phyloP scores from a whole-genome alignment of 768 basidiomycete genomes.

The Termitomyces sp. region DNA sequence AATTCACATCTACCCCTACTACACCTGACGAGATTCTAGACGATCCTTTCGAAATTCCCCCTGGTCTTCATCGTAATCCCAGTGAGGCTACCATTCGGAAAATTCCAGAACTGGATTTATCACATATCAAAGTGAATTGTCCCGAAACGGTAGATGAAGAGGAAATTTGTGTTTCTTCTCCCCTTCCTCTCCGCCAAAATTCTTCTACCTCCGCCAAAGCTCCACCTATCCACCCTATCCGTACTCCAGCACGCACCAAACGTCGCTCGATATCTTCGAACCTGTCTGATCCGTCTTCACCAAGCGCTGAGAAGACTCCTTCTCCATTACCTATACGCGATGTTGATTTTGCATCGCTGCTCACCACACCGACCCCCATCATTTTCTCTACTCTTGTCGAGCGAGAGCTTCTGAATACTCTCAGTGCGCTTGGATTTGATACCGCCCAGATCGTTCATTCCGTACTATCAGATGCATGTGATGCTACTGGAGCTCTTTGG shows the following conservation, averaged over 20 bases:
- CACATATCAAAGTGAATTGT: slow-evolving; percentile 27
- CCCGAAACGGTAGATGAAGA: slow-evolving; percentile 54
- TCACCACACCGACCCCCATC: slow-evolving; percentile 63
- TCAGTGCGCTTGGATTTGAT: slow-evolving; percentile 82
- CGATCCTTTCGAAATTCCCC: slow-evolving; percentile 37
- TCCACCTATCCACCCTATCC: slow-evolving; percentile 61
- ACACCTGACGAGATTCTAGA: slow-evolving; percentile 47
- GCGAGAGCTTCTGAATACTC: slow-evolving; percentile 67
- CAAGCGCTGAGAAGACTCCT: slow-evolving; percentile 39
- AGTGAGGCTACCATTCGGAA: slow-evolving; percentile 62
- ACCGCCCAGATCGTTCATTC: slow-evolving; percentile 94
- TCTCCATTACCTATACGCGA: slow-evolving; percentile 34
- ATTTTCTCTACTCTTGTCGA: slow-evolving; percentile 88
- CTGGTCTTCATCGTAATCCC: slow-evolving; percentile 40
- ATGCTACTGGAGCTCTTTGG: slow-evolving; percentile 87
- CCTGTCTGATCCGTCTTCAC: slow-evolving; percentile 58
- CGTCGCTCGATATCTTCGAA: slow-evolving; percentile 91
- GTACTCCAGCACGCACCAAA: slow-evolving; percentile 94
- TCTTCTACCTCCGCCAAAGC: slow-evolving; percentile 28
- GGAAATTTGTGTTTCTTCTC: slow-evolving; percentile 24
- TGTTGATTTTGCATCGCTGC: slow-evolving; percentile 56
- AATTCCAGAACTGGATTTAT: slow-evolving; percentile 29
- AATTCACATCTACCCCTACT: slow-evolving; percentile 46
- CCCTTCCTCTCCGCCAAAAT: slow-evolving; percentile 23
- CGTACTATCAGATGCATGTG: slow-evolving; percentile 88